phyloP scores from a whole-genome alignment of 2,329 filamentous ascomycete species.

The Trichophyton schoenleinii region DNA sequence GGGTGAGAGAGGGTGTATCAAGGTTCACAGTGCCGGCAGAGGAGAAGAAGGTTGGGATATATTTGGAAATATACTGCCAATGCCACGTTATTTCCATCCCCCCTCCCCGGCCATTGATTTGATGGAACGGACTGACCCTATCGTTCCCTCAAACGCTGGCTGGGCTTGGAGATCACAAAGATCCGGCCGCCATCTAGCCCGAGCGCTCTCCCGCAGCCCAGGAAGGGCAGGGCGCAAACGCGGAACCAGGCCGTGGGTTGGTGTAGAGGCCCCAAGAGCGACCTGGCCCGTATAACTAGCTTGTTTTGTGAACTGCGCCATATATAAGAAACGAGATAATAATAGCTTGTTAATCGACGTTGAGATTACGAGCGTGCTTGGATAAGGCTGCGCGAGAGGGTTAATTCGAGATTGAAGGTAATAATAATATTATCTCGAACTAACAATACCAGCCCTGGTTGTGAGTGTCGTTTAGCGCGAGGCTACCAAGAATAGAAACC shows the following conservation, averaged over 20 bases:
- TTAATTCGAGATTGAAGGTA: not conserved
- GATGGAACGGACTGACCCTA: not conserved
- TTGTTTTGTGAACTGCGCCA: too few relatives aligned
- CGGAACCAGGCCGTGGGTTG: not conserved
- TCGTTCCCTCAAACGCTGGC: not conserved
- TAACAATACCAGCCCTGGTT: too few relatives aligned
- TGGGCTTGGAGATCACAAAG: not conserved
- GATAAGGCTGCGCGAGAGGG: not conserved
- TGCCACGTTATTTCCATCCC: not conserved
- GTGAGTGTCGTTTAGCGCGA: too few relatives aligned
- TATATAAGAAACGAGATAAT: too few relatives aligned
- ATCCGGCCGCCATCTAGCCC: not conserved
- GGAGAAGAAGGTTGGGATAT: not conserved
- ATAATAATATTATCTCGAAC: too few relatives aligned
- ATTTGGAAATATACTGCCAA: not conserved
- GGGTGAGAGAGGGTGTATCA: not conserved
- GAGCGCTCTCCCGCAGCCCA: not conserved
- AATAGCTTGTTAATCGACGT: not conserved
- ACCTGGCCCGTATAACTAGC: not conserved
- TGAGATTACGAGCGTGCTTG: not conserved
- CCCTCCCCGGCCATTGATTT: not conserved
- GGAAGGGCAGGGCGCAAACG: not conserved
- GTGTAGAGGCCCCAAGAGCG: not conserved
- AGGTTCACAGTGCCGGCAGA: not conserved
- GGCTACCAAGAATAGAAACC: not conserved